Evolutionary conservation across 208 protist genomes (phyloP).

Genomic region (Acanthamoeba royreba): DNA sequence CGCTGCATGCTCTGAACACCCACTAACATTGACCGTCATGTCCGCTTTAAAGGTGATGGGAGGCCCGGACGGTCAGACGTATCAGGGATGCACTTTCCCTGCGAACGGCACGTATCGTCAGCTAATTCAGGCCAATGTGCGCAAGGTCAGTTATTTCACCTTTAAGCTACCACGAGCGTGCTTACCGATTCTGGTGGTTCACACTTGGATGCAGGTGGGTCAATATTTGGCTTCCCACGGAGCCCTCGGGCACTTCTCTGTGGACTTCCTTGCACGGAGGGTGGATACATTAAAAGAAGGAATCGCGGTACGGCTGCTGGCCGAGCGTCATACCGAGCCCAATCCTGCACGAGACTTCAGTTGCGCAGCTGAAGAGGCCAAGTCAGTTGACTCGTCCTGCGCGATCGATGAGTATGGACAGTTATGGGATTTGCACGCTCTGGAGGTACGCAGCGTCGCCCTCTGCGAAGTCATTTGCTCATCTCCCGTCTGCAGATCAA

Average conservation of each 20-base stretch:
- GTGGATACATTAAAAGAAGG: neutral
- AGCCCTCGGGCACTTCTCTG: neutral
- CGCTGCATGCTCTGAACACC: neutral
- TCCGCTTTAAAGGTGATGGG: constrained; percentile 7
- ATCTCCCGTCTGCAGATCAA: neutral
- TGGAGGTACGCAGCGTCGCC: neutral
- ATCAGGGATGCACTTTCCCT: neutral
- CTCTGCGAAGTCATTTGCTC: neutral
- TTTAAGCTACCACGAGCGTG: neutral
- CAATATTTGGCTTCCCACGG: neutral
- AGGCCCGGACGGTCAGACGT: neutral
- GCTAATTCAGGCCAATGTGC: neutral
- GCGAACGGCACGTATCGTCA: neutral
- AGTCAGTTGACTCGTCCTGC: neutral
- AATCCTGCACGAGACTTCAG: neutral
- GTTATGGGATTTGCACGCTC: neutral
- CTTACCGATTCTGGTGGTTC: neutral
- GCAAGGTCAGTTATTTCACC: neutral
- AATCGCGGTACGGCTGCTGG: neutral
- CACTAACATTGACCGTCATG: too few relatives aligned
- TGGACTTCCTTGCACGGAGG: neutral
- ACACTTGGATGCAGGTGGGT: neutral
- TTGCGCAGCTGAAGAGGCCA: neutral
- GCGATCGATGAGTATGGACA: neutral
- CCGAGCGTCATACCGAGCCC: neutral